Evolutionary conservation across 2,329 filamentous ascomycete genomes (phyloP).

Genomic region (Ophiostoma perfectum): DNA sequence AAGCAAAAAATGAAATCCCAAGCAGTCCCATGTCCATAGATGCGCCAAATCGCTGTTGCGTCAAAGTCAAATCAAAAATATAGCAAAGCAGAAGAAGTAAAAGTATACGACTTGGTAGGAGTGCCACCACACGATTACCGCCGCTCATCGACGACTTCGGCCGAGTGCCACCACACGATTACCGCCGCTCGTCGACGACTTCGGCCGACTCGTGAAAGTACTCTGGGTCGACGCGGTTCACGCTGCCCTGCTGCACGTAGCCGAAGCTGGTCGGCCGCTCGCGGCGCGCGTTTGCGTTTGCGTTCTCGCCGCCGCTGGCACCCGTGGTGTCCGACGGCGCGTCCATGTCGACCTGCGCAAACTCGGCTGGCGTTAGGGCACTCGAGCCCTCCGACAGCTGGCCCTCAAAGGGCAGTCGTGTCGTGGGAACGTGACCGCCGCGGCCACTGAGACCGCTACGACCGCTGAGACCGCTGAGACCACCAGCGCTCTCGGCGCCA

Average conservation of each 20-base stretch:
- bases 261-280: slow-evolving; percentile 52
- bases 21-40: neutral
- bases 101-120: neutral
- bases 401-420: slow-evolving; percentile 53
- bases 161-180: slow-evolving; percentile 37
- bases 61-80: slow-evolving; percentile 15
- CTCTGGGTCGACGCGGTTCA: slow-evolving; percentile 49
- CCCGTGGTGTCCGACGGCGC: slow-evolving; percentile 22
- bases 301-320: neutral
- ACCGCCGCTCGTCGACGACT: slow-evolving; percentile 39
- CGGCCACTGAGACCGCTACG: neutral
- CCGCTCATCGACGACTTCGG: slow-evolving; percentile 47
- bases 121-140: slow-evolving; percentile 7
- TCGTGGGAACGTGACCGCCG: neutral
- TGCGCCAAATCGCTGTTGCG: slow-evolving; percentile 21
- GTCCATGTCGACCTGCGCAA: slow-evolving; percentile 39
- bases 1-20: neutral
- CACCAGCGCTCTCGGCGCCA: neutral
- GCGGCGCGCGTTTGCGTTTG: slow-evolving; percentile 29
- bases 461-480: neutral
- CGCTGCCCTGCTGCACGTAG: slow-evolving; percentile 53
- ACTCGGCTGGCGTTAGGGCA: slow-evolving; percentile 41
- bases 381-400: slow-evolving; percentile 42
- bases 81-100: neutral
- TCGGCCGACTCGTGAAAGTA: slow-evolving; percentile 51